Evolutionary conservation across 2,329 filamentous ascomycete species (phyloP), one percentile per base, ranked within the genome.

Genomic region (Fusarium compactum): DNA sequence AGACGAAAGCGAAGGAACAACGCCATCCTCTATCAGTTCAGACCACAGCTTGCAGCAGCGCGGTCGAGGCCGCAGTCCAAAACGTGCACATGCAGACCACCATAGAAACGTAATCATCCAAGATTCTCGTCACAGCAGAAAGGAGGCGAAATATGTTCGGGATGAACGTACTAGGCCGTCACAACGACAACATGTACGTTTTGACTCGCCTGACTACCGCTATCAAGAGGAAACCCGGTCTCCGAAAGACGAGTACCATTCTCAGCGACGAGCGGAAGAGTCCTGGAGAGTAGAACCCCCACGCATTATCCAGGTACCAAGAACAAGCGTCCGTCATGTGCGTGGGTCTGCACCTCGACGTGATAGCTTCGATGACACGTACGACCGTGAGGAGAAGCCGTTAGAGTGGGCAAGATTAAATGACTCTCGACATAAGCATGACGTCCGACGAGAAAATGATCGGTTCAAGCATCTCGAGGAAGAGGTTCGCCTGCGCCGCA

Each of bases 231-330:
- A 58, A 46, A 65, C 34, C 29, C 30, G 34, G n/a, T 65, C 64
- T 8, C 68, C 62, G 12, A 70, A 48, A 44, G 65, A 48, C n/a
- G 58, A 52, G n/a, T 38, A 47, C 27, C 43, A 48, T 34, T 50
- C 56, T 10, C 30, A 34, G n/a, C 56, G 32, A 43, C 45, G 44
- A 24, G 52, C 47, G 15, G 67, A 74, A 25, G 58, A 59, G 45
- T 27, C 67, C 16, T 50, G 65, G n/a, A 61, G 62, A 40, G 61
- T 32, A 27, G 51, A 48, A 8, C 46, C 57, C 27, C 71, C 71
- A 30, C 71, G 67, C 8, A 70, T 75, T 53, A 50, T 74, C 12
- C 71, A 75, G 51, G 44, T 41, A 30, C 38, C 47, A 47, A 43
- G 55, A 50, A n/a, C 40, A 14, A 41, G 54, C 22, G 52, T 70